Evolutionary conservation across 306 rosid species (phyloP).

Genomic region (Ziziphus jujuba): DNA sequence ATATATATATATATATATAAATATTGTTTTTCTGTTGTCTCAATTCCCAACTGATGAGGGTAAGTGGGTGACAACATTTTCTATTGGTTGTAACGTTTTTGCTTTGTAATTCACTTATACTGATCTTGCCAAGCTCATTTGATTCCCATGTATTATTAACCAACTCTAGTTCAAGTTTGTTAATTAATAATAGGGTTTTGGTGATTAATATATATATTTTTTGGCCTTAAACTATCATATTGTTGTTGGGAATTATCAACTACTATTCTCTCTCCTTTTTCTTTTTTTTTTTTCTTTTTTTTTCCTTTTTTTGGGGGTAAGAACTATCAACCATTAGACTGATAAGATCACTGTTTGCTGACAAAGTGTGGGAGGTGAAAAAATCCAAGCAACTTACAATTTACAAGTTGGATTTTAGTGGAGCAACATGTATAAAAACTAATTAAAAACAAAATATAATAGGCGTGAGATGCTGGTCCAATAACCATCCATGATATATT

Average conservation of each 20-base stretch:
- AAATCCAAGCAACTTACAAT: background rate
- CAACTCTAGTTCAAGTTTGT: background rate
- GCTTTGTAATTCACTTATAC: constrained; percentile 4
- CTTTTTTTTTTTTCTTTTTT: too few relatives aligned
- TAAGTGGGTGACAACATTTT: constrained; percentile 22
- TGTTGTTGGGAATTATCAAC: background rate
- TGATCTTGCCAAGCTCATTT: background rate
- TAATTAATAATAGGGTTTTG: background rate
- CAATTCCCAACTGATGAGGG: background rate
- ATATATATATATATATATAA: too few relatives aligned
- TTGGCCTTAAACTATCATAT: background rate
- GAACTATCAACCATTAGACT: too few relatives aligned
- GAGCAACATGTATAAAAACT: background rate
- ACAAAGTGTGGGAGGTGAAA: too few relatives aligned
- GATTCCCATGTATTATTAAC: background rate
- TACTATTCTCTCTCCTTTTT: too few relatives aligned
- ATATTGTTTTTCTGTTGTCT: background rate
- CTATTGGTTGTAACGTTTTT: too few relatives aligned
- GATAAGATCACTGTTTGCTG: too few relatives aligned
- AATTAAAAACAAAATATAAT: background rate
- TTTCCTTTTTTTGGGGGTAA: background rate
- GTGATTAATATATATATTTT: background rate
- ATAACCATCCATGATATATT: background rate
- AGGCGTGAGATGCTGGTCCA: background rate
- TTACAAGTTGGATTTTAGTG: background rate